These are phyloP conservation scores for Cadophora luteo-olivacea DNA, from an alignment of 2,329 filamentous ascomycete species.

Conservation along the genomic window DNA sequence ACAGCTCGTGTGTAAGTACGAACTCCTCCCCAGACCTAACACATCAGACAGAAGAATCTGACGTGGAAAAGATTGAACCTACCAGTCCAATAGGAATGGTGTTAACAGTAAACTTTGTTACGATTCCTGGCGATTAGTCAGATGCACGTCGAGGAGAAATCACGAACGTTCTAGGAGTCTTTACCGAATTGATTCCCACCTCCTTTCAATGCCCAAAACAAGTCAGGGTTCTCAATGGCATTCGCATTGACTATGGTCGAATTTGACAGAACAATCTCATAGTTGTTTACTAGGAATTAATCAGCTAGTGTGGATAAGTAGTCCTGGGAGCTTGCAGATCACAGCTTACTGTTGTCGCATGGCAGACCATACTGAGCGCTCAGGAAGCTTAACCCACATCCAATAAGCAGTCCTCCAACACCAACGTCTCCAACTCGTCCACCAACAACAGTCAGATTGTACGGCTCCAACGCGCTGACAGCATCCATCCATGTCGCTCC, in stretches of 20 bases:
- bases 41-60: slow-evolving; percentile 1
- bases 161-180: slow-evolving; percentile 28
- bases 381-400: slow-evolving; percentile 37
- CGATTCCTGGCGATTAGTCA: slow-evolving; percentile 41
- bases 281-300: slow-evolving; percentile 47
- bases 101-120: slow-evolving; percentile 45
- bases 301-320: background rate
- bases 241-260: slow-evolving; percentile 36
- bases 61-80: background rate
- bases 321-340: background rate
- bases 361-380: slow-evolving; percentile 53
- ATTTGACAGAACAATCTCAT: slow-evolving; percentile 47
- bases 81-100: slow-evolving; percentile 44
- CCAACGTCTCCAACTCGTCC: slow-evolving; percentile 51
- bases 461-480: slow-evolving; percentile 29
- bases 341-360: slow-evolving; percentile 48
- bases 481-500: slow-evolving; percentile 39
- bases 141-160: slow-evolving; percentile 35
- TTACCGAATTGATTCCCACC: slow-evolving; percentile 41
- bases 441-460: slow-evolving; percentile 47
- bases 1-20: slow-evolving; percentile 44
- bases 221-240: slow-evolving; percentile 30
- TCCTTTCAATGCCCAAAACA: slow-evolving; percentile 40
- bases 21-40: slow-evolving; percentile 48
- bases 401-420: slow-evolving; percentile 51